Conservation (phyloP, 495 filamentous ascomycete species). For the Aspergillus avenaceus region DNA sequence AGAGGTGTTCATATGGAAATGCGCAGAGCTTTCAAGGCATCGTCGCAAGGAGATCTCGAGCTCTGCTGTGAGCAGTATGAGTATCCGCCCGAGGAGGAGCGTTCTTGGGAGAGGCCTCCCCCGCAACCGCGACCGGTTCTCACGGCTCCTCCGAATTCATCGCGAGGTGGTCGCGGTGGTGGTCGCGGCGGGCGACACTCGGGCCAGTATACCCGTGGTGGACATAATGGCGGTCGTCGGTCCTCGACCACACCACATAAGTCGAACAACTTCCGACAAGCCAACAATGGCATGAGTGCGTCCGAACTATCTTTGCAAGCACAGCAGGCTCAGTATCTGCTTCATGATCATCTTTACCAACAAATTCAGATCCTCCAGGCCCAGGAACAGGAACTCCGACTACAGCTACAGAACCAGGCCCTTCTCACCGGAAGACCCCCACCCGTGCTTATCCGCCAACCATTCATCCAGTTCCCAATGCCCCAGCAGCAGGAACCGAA, state of each 20-base stretch:
- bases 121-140: slow-evolving; percentile 58
- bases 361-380: slow-evolving; percentile 62
- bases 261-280: slow-evolving; percentile 30
- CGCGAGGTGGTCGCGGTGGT: slow-evolving; percentile 49
- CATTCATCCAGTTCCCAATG: slow-evolving; percentile 42
- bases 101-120: slow-evolving; percentile 67
- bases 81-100: slow-evolving; percentile 80
- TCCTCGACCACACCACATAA: slow-evolving; percentile 50
- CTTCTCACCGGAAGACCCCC: slow-evolving; percentile 48
- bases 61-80: slow-evolving; percentile 80
- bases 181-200: slow-evolving; percentile 56
- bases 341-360: slow-evolving; percentile 58
- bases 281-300: slow-evolving; percentile 27
- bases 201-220: slow-evolving; percentile 37
- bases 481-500: slow-evolving; percentile 36
- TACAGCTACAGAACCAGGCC: slow-evolving; percentile 58
- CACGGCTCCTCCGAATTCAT: slow-evolving; percentile 45
- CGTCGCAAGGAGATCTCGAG: slow-evolving; percentile 69
- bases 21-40: slow-evolving; percentile 76
- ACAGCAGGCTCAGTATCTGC: slow-evolving; percentile 47
- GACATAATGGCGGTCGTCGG: slow-evolving; percentile 46
- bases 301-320: slow-evolving; percentile 44
- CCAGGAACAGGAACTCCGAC: slow-evolving; percentile 59
- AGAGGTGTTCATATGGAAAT: slow-evolving; percentile 86
- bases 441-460: slow-evolving; percentile 43